Evolutionary conservation across 768 basidiomycete genomes (phyloP), one percentile per base, ranked within the genome.

Genomic region (Mycena leptocephala): DNA sequence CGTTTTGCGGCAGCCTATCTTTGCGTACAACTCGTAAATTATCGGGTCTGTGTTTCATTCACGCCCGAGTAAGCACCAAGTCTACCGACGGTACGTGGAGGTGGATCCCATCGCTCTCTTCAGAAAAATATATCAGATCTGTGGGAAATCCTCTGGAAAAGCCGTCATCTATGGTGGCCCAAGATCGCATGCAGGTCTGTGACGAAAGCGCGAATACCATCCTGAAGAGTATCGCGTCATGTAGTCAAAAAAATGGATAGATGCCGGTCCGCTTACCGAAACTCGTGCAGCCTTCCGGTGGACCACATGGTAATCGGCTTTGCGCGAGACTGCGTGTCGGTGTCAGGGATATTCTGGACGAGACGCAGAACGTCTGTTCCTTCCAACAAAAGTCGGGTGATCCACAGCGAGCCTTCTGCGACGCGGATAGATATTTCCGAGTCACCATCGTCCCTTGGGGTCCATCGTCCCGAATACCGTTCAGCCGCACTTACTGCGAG

Each of bases 291-390:
- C 41, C 69, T 66, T 14, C 72, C 72, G 0, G 76, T 79, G 9
- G 75, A 74, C 78, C 78, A 79, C 67, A 79, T 37, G 14, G 75
- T 48, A 28, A 79, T 76, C n/a, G 71, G 75, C 46, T 35, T 11
- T 9, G 70, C 39, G 0, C 14, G 9, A 24, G 56, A 35, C 35
- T 18, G 22, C 30, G 18, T 59, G 41, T 69, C 73, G 39, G 39
- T 26, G 18, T 51, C 32, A 4, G 77, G 77, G 18, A 75, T 70
- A 48, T 61, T 58, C 24, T 77, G 76, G 0, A 67, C 28, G 35
- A 75, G 61, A 26, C 71, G 70, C 3, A 79, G 71, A 11, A 79
- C 79, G 43, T 79, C 74, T 13, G 79, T 72, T 18, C 79, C 79
- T n/a, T 77, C 64, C 28, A 79, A 66, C 24, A 41, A 66, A 9